phyloP scores from a whole-genome alignment of 768 basidiomycete species.

The Rickenella mellea region DNA sequence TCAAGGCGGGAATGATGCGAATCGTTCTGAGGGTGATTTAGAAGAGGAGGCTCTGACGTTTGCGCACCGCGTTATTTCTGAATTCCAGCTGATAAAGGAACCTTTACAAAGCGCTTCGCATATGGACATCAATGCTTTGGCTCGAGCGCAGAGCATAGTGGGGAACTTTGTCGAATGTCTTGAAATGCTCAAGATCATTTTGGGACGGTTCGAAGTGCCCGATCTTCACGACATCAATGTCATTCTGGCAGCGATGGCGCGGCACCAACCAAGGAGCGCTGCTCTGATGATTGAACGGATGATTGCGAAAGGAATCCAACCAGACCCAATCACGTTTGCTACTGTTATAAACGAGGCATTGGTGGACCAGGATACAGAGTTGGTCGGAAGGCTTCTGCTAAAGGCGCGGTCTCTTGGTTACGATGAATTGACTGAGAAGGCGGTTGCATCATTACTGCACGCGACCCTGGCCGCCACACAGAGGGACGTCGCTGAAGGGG shows the following conservation, averaged over 20 bases:
- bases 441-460: conserved; percentile 38
- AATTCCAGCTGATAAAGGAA: conserved; percentile 32
- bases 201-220: conserved; percentile 41
- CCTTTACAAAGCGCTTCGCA: conserved; percentile 41
- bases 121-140: conserved; percentile 46
- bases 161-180: conserved; percentile 40
- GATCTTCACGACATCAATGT: conserved; percentile 62
- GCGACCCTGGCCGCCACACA: conserved; percentile 21
- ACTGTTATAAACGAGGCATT: conserved; percentile 55
- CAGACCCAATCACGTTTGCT: conserved; percentile 47
- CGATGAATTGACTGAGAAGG: conserved; percentile 33
- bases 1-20: background rate
- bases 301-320: conserved; percentile 34
- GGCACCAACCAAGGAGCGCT: conserved; percentile 36
- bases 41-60: conserved; percentile 29
- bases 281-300: conserved; percentile 41
- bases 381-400: conserved; percentile 34
- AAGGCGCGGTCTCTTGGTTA: conserved; percentile 27
- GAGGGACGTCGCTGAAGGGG: conserved; percentile 12
- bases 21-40: conserved; percentile 6
- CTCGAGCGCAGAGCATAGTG: conserved; percentile 52
- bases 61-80: conserved; percentile 32
- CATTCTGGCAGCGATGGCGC: conserved; percentile 43
- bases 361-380: conserved; percentile 28
- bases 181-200: conserved; percentile 33